Evolutionary conservation across 352 stramenopile species (phyloP).

Genomic region (Phytophthora cactorum): DNA sequence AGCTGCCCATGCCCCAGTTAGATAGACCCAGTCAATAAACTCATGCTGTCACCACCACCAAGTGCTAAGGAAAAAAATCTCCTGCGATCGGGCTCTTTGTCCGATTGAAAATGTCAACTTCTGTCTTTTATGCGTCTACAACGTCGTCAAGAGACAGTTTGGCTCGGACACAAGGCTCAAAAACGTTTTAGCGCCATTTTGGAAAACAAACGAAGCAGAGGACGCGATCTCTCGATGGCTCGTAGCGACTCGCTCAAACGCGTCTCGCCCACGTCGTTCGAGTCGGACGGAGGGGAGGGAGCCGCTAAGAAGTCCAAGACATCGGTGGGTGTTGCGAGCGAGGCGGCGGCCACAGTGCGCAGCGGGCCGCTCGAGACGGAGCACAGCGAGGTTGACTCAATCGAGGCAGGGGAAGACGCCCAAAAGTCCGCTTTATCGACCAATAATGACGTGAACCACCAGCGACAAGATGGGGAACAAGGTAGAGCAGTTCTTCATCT

Average conservation of each 20-base stretch:
- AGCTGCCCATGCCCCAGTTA: conserved; percentile 7
- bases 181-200: conserved; percentile 30
- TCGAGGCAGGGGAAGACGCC: conserved; percentile 23
- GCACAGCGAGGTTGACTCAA: conserved; percentile 8
- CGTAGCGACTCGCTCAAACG: conserved; percentile 30
- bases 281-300: conserved; percentile 17
- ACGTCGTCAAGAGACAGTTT: conserved; percentile 2
- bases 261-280: conserved; percentile 23
- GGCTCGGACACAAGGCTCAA: neutral
- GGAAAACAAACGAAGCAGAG: conserved; percentile 19
- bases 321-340: neutral
- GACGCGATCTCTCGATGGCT: conserved; percentile 34
- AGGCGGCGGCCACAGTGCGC: conserved; percentile 6
- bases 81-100: neutral
- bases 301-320: conserved; percentile 35
- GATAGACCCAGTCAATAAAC: conserved; percentile 20
- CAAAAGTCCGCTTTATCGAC: conserved; percentile 3
- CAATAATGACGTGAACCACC: conserved; percentile 3
- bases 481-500: conserved; percentile 9
- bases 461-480: conserved; percentile 3
- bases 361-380: conserved; percentile 16
- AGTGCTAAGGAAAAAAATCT: neutral
- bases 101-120: neutral
- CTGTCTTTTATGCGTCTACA: neutral
- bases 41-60: conserved; percentile 11